Evolutionary conservation across 331 rosid genomes (phyloP).

Genomic region (Dryas integrifolia): DNA sequence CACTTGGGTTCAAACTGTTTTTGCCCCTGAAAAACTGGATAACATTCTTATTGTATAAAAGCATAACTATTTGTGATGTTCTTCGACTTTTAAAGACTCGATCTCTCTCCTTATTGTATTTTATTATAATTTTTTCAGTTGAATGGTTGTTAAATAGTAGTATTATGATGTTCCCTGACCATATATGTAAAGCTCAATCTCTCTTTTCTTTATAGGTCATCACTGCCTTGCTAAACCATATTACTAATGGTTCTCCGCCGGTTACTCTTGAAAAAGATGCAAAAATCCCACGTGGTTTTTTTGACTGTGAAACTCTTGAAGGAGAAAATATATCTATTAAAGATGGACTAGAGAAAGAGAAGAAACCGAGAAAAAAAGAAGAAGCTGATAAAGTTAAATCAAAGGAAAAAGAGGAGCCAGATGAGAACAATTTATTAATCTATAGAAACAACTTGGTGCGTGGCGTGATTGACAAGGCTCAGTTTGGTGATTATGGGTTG

Average conservation of each 20-base stretch:
- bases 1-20: background rate
- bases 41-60: background rate
- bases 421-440: constrained; percentile 73
- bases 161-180: constrained; percentile 11
- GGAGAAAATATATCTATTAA: constrained; percentile 26
- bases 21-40: background rate
- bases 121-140: background rate
- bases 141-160: constrained; percentile 2
- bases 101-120: background rate
- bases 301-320: constrained; percentile 42
- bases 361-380: constrained; percentile 15
- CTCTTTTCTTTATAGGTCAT: constrained; percentile 49
- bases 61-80: background rate
- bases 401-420: constrained; percentile 42
- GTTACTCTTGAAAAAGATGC: constrained; percentile 83
- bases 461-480: constrained; percentile 92
- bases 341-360: constrained; percentile 22
- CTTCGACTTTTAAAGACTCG: background rate
- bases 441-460: constrained; percentile 76
- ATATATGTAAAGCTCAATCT: background rate
- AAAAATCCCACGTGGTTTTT: constrained; percentile 70
- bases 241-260: constrained; percentile 65
- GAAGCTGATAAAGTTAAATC: constrained; percentile 20
- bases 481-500: constrained; percentile 89
- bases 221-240: constrained; percentile 73